Base-by-base conservation (phyloP, 306 rosid genomes). In the Crataegus laevigata region DNA sequence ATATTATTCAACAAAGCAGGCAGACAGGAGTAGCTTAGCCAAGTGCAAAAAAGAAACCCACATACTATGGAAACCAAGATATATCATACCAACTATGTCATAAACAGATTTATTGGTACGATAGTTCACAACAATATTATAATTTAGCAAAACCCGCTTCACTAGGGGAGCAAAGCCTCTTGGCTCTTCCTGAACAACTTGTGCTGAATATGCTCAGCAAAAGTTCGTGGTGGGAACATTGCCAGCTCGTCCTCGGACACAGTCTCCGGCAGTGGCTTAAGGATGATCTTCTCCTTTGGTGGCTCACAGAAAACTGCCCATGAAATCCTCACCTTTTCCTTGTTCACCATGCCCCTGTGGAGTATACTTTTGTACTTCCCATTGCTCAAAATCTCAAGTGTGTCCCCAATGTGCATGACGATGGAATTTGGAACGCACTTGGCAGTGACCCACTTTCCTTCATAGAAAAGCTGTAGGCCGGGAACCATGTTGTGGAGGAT, bases 301-400 rank as follows among this genome's bases (percentile, higher is more conserved):
- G 98, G 98, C 73, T 93, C 98, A 51, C 96, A 89, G 83, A 93
- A 93, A 11, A 88, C 96, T 1, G 98, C 96, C 98, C 98, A 90
- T 0, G 98, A 93, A 42, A 93, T 87, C 84, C 98, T 83, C 45
- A 93, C 98, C 70, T 89, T 93, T 45, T 93, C 92, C 79, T 90
- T 89, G 88, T 93, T 92, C 42, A 92, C 96, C 70, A 93, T 78
- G 0, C 92, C 96, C 70, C 98, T 84, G 43, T 93, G 98, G 71
- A 90, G 90, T 68, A 93, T 93, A 19, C 96, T 93, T 84, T 93
- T 93, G 85, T 80, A 93, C 79, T 81, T 90, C 0, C 92, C 91
- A 17, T 93, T 93, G 85, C 96, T 90, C 15, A 92, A 75, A 58
- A 92, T 92, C 85, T 92, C 98, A 22, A 89, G 5, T 50, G 98